Percentiles rank a stretch among this genome's conserved stretches.
phyloP scores from a whole-genome alignment of 441 rosid species.

The Syzygium syzygioides region DNA sequence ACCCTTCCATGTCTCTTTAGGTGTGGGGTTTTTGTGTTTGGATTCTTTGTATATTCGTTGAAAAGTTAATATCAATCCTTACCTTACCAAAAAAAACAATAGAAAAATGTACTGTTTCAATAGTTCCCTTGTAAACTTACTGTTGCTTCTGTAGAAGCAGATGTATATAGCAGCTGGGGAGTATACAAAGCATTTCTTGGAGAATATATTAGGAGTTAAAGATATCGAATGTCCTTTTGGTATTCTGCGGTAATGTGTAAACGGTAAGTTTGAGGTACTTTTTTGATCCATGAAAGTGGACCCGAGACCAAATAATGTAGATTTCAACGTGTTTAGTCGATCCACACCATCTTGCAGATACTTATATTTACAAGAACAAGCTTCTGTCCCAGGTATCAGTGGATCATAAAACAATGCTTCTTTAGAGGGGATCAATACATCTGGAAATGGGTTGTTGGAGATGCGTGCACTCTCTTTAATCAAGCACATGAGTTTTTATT shows the following conservation, averaged over 20 bases:
- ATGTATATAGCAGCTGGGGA: neutral
- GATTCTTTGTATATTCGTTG: no score
- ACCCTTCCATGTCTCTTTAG: no score
- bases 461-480: neutral
- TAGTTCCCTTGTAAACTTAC: neutral
- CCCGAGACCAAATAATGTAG: neutral
- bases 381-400: neutral
- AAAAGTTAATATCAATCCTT: no score
- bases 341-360: neutral
- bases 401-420: neutral
- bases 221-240: neutral
- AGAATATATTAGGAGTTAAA: neutral
- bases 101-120: neutral
- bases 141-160: neutral
- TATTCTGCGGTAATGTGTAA: neutral
- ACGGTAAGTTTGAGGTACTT: neutral
- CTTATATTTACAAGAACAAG: neutral
- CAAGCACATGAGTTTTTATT: neutral
- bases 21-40: no score
- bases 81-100: no score
- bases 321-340: neutral
- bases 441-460: neutral
- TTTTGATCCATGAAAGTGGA: neutral
- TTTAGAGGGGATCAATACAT: neutral
- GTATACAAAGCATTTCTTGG: neutral